These are phyloP conservation scores for Emergomyces africanus DNA, from an alignment of 2,329 filamentous ascomycete species.

Conservation along the genomic window DNA sequence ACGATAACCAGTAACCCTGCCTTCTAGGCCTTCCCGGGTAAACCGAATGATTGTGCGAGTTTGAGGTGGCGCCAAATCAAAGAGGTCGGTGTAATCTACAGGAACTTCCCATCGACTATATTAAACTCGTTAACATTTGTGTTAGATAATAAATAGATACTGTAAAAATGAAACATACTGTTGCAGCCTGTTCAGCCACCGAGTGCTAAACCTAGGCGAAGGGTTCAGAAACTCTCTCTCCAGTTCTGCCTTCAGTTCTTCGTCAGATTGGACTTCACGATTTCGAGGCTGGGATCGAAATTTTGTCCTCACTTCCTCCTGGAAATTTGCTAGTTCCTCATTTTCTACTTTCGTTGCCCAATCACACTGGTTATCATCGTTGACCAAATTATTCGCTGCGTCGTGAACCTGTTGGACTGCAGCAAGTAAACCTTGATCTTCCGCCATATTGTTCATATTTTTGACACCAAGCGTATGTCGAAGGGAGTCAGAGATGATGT, in stretches of 20 bases:
- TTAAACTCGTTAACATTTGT: background rate
- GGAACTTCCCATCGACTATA: constrained; percentile 63
- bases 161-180: constrained; percentile 40
- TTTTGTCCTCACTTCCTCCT: background rate
- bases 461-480: background rate
- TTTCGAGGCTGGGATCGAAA: constrained; percentile 2
- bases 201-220: constrained; percentile 61
- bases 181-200: constrained; percentile 83
- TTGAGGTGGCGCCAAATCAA: constrained; percentile 78
- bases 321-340: constrained; percentile 1
- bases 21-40: constrained; percentile 79
- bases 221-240: constrained; percentile 70
- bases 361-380: background rate
- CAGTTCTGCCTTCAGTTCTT: constrained; percentile 56
- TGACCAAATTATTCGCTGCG: background rate
- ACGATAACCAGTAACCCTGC: constrained; percentile 81
- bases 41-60: constrained; percentile 92
- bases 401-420: background rate
- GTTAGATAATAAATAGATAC: constrained; percentile 2
- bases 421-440: background rate
- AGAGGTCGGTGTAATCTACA: constrained; percentile 69
- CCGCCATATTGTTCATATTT: background rate
- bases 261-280: constrained; percentile 30
- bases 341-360: background rate
- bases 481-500: background rate